Base-by-base conservation (phyloP, 257 asterid species). In the Thymus quinquecostatus region DNA sequence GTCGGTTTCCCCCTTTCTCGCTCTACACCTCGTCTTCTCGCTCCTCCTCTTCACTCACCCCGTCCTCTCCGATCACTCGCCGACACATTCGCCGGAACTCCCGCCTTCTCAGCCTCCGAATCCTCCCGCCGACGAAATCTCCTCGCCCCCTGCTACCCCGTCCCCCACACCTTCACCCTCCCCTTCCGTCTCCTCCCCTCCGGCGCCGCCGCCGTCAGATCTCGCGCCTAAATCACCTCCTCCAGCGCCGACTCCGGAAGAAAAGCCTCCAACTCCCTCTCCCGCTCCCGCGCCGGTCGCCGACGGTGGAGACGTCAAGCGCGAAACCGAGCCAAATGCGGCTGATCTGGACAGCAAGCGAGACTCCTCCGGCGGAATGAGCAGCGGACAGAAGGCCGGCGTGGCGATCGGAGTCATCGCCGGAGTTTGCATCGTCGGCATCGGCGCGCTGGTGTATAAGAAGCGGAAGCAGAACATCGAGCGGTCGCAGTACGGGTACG, bases 401-500 rank as follows among this genome's bases (percentile, higher is more conserved):
- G 72, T 92, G 5, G 92, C 93, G 0, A 2, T 92, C 13, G 97
- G 95, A 64, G 92, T 89, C 7, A 68, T 89, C 3, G 89, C 89
- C 14, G 84, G 82, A 0, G 86, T 69, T 28, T 78, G 78, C 71
- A 40, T 89, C 0, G 96, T 85, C 5, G 96, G 84, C 1, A 45
- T 74, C 11, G 95, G 90, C 29, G 86, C 78, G 6, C 12, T 89
- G 73, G 85, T 92, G 30, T 89, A 85, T 78, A 92, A 77, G 80
- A 92, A 87, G 80, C 84, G 96, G n/a, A 84, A 83, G 81, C 88
- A 84, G 83, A 92, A 92, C 68, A 75, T 89, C 74, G 87, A 79
- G 63, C 92, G 97, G 14, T 54, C 95, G 30, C 82, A 87, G 74
- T 85, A 71, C 62, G 89, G 96, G 48, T 78, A 75, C 67, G 86